A percentile compares a stretch with the other conserved stretches of the same genome.
These are phyloP conservation scores for Starmera quercuum DNA, from an alignment of 805 yeast species.

Conservation along the genomic window DNA sequence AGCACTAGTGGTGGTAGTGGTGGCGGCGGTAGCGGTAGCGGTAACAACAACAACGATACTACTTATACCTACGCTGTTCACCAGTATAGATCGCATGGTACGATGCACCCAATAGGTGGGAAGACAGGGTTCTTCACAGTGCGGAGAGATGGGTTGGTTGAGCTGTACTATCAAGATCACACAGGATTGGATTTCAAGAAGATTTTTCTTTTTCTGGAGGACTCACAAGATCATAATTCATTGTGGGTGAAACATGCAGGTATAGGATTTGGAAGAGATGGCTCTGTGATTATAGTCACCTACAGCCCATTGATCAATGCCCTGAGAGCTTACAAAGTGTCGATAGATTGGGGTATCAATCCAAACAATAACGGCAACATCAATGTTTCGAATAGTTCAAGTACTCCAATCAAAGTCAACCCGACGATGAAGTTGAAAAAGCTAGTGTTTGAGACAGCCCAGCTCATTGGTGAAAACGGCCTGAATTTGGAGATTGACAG, in stretches of 20 bases:
- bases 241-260: constrained; percentile 29
- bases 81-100: constrained; percentile 53
- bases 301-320: constrained; percentile 27
- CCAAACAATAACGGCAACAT: constrained; percentile 25
- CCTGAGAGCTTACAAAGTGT: constrained; percentile 34
- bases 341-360: constrained; percentile 44
- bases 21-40: no score
- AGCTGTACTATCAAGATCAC: constrained; percentile 52
- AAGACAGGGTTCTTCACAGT: constrained; percentile 67
- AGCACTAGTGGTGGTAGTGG: no score
- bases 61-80: constrained; percentile 48
- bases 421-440: constrained; percentile 34
- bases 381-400: constrained; percentile 33
- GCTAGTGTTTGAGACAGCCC: constrained; percentile 20
- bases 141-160: constrained; percentile 53
- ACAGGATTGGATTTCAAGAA: constrained; percentile 53
- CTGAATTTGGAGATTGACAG: constrained; percentile 22
- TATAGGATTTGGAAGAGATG: constrained; percentile 46
- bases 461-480: constrained; percentile 18
- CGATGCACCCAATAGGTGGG: constrained; percentile 58
- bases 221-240: constrained; percentile 10
- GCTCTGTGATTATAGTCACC: constrained; percentile 34
- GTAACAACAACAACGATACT: neutral
- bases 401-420: constrained; percentile 11
- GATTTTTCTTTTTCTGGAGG: constrained; percentile 24